Percentiles rank a stretch among this genome's conserved stretches.
phyloP scores from a whole-genome alignment of 2,329 filamentous ascomycete genomes.

The Arachnomyces sp. region DNA sequence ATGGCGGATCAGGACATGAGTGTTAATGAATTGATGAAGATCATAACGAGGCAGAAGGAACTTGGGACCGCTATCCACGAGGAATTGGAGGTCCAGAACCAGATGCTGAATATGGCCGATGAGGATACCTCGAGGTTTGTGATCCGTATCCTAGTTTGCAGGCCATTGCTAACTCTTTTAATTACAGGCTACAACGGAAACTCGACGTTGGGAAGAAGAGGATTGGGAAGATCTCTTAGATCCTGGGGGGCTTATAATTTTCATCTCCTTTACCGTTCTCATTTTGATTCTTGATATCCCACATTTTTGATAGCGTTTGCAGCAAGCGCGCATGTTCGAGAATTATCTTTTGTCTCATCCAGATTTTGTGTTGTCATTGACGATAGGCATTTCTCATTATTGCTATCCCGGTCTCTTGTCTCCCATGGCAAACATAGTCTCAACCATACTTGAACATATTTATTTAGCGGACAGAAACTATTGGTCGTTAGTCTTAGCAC shows the following conservation, averaged over 20 bases:
- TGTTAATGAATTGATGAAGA: slow-evolving; percentile 50
- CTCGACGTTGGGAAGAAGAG: slow-evolving; percentile 41
- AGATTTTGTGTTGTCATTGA: slow-evolving; percentile 10
- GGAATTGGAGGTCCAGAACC: slow-evolving; percentile 54
- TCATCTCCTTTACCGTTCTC: neutral
- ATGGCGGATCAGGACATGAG: slow-evolving; percentile 55
- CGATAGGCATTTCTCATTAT: slow-evolving; percentile 15
- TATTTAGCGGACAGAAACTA: slow-evolving; percentile 19
- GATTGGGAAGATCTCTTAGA: slow-evolving; percentile 39
- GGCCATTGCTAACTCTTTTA: neutral
- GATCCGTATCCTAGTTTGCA: slow-evolving; percentile 11
- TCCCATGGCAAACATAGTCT: slow-evolving; percentile 4
- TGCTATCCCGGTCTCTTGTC: neutral
- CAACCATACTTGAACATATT: slow-evolving; percentile 1
- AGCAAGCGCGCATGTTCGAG: neutral
- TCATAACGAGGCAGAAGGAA: slow-evolving; percentile 52
- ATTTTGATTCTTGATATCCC: slow-evolving; percentile 2
- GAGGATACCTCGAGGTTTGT: slow-evolving; percentile 47
- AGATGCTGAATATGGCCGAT: slow-evolving; percentile 50
- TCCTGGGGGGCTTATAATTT: slow-evolving; percentile 1
- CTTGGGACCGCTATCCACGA: slow-evolving; percentile 56
- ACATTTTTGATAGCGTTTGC: neutral
- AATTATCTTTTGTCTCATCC: slow-evolving; percentile 11
- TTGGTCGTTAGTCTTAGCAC: slow-evolving; percentile 5
- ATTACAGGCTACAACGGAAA: slow-evolving; percentile 34